Evolutionary conservation across 257 asterid species (phyloP).

Genomic region (Linaria vulgaris): DNA sequence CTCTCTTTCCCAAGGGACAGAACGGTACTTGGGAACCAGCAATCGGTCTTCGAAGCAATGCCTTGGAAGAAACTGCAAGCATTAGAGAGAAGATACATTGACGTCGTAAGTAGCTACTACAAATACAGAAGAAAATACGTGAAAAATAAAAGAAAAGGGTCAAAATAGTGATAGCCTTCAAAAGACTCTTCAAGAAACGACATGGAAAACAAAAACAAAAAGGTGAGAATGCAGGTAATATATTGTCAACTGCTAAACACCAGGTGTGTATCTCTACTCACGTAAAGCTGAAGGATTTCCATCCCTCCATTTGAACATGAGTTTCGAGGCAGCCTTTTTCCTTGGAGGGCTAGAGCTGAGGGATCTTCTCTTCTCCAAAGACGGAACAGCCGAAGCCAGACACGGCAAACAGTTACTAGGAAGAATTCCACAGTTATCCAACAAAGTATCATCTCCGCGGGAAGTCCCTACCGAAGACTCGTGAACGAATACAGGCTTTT

Average conservation of each 20-base stretch:
- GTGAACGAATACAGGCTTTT: slow-evolving; percentile 50
- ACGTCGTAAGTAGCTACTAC: background rate
- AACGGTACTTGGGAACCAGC: slow-evolving; percentile 96
- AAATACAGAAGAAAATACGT: no score
- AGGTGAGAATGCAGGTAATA: background rate
- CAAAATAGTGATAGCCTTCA: no score
- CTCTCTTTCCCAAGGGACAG: slow-evolving; percentile 81
- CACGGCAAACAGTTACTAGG: slow-evolving; percentile 87
- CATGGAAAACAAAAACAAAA: no score
- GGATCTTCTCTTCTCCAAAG: slow-evolving; percentile 63
- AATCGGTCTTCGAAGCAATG: slow-evolving; percentile 66
- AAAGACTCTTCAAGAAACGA: no score
- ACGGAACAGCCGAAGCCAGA: slow-evolving; percentile 66
- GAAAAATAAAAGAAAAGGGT: no score
- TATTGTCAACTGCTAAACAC: background rate
- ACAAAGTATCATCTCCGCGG: slow-evolving; percentile 52
- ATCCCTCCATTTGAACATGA: slow-evolving; percentile 79
- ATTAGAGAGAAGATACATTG: background rate
- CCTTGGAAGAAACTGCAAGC: slow-evolving; percentile 76
- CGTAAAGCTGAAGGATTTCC: slow-evolving; percentile 63
- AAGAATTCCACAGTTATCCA: slow-evolving; percentile 75
- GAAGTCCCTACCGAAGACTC: slow-evolving; percentile 56
- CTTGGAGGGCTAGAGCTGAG: slow-evolving; percentile 61
- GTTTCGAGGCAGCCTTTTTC: slow-evolving; percentile 68
- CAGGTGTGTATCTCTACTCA: slow-evolving; percentile 34